Conservation (phyloP, 306 rosid genomes). For the Lathyrus aphaca region DNA sequence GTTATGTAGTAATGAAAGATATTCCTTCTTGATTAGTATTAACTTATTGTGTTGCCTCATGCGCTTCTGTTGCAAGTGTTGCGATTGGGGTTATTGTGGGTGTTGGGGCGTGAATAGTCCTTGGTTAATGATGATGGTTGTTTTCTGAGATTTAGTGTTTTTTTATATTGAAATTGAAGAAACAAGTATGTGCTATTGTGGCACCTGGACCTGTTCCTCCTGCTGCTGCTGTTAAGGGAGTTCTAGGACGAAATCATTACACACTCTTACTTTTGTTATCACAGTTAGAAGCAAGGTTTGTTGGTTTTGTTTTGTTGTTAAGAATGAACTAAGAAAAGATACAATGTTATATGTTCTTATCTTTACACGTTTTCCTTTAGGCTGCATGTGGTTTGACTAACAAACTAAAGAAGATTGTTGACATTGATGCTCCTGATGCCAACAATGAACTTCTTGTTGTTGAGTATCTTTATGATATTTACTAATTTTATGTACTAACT, state of each 20-base stretch:
- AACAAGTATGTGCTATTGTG: constrained; percentile 60
- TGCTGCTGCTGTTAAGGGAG: constrained; percentile 46
- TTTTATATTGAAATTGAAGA: neutral
- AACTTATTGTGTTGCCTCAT: neutral
- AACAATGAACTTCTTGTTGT: constrained; percentile 78
- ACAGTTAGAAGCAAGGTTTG: constrained; percentile 86
- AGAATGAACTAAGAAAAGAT: neutral
- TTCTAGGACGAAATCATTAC: constrained; percentile 55
- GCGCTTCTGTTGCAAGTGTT: neutral
- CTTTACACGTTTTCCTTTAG: constrained; percentile 41
- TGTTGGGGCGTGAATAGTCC: too few relatives aligned
- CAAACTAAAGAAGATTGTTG: constrained; percentile 66
- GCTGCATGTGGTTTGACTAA: constrained; percentile 76
- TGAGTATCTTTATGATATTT: constrained; percentile 82
- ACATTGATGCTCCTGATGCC: constrained; percentile 72
- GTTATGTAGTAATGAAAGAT: constrained; percentile 5
- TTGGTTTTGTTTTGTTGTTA: neutral
- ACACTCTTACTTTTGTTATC: constrained; percentile 65
- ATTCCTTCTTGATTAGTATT: constrained; percentile 12
- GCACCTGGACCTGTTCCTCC: constrained; percentile 29
- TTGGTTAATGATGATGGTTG: too few relatives aligned
- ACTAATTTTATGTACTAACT: constrained; percentile 81
- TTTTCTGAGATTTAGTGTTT: neutral
- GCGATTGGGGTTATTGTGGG: too few relatives aligned
- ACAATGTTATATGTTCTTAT: neutral